Percentiles rank a stretch among this genome's conserved stretches.
These are phyloP conservation scores for Lyophyllum atratum DNA, from an alignment of 768 basidiomycete genomes.

Conservation along the genomic window DNA sequence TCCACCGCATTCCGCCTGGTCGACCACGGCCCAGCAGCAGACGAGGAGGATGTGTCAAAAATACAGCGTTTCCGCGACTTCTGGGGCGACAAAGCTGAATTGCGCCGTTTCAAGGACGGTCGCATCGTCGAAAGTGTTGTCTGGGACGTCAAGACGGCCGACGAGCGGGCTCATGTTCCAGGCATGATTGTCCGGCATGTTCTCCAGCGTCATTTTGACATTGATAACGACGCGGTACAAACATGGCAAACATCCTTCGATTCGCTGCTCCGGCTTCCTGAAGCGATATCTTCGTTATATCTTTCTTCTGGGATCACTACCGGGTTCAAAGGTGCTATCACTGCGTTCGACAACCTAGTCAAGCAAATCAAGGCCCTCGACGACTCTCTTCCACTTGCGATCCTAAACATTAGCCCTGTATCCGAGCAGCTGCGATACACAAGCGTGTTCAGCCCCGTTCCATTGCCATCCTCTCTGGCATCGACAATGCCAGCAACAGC, in stretches of 20 bases:
- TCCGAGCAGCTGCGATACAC: conserved; percentile 83
- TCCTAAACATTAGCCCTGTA: conserved; percentile 74
- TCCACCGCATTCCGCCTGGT: conserved; percentile 81
- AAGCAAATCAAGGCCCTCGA: conserved; percentile 72
- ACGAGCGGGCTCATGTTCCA: conserved; percentile 82
- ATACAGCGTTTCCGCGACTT: conserved; percentile 72
- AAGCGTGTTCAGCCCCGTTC: conserved; percentile 77
- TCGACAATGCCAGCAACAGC: conserved; percentile 57
- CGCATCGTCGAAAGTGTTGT: conserved; percentile 93
- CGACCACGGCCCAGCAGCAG: conserved; percentile 87
- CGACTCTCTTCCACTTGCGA: conserved; percentile 74
- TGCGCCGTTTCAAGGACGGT: conserved; percentile 95
- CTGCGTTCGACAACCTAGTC: conserved; percentile 79
- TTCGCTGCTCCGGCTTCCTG: conserved; percentile 57
- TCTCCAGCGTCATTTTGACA: conserved; percentile 74
- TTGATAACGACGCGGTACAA: conserved; percentile 51
- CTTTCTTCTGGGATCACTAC: conserved; percentile 39
- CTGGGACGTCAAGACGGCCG: conserved; percentile 84
- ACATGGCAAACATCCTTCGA: conserved; percentile 66
- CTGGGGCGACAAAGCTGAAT: conserved; percentile 92
- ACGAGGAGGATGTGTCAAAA: conserved; percentile 52
- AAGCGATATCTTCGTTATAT: conserved; percentile 48
- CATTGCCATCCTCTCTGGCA: conserved; percentile 57
- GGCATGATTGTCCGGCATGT: conserved; percentile 73
- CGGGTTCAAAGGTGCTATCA: conserved; percentile 74